Evolutionary conservation across 164 flowering plant species (phyloP), one percentile per base, ranked within the genome.

Genomic region (Chimonanthus praecox): DNA sequence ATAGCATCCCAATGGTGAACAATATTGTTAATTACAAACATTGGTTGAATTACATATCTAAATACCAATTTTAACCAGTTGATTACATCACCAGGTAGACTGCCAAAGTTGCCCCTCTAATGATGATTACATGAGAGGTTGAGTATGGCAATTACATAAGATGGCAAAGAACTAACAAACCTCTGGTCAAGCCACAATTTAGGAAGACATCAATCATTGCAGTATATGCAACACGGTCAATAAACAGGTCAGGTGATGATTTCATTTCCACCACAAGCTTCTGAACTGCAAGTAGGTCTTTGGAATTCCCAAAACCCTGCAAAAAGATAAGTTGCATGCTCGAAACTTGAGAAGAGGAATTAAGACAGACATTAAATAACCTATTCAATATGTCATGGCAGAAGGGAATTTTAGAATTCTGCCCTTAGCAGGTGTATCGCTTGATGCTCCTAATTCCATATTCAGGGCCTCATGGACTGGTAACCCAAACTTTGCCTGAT

Each of bases 211-310:
- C 96, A 80, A 90, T 75, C 49, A 83, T 80, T 62, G 88, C 80
- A 72, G 92, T 88, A 70, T 85, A 89, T 18, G 91, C 91, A 72
- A 88, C 73, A 51, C 90, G 85, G 82, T 90, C 95, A 73, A 88
- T 75, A 64, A 69, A 71, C 64, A 85, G 78, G 63, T 73, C 68
- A 72, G 71, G 74, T 54, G 51, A 68, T 76, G 80, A 81, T 79
- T 88, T 89, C 86, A 90, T 85, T 76, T 89, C 92, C 77, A 83
- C 66, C 74, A 87, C 78, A 81, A 90, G 76, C 78, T 80, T 81
- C 75, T 78, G 84, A 70, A 90, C 82, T 72, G 89, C 83, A 74
- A 33, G 69, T 21, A 84, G 76, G 85, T 90, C 89, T 68, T 82
- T 85, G 71, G 79, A 80, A 79, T 75, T 73, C 45, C 86, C 88